Conservation (phyloP, 2,329 filamentous ascomycete genomes). For the Dryadomyces quercus-mongolicae region DNA sequence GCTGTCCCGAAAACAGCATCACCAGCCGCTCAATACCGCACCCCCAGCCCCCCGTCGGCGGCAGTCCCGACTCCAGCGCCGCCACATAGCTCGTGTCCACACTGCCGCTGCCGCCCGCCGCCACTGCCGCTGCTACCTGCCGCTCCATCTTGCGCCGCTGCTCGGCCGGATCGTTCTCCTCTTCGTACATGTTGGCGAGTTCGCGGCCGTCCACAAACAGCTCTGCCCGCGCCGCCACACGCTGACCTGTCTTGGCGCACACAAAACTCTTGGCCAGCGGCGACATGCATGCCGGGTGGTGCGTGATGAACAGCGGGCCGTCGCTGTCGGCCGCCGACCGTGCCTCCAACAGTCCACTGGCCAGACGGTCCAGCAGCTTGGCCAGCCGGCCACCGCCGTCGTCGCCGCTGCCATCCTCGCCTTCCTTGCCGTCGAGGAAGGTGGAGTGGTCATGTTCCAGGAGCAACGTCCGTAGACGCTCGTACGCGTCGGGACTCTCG, state of each 20-base stretch:
- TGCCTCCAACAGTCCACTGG: slow-evolving; percentile 65
- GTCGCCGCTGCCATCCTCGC: slow-evolving; percentile 34
- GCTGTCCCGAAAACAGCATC: slow-evolving; percentile 76
- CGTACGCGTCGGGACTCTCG: slow-evolving; percentile 38
- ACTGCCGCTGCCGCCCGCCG: slow-evolving; percentile 33
- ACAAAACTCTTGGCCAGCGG: slow-evolving; percentile 80
- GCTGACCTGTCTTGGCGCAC: slow-evolving; percentile 55
- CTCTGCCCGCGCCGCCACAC: slow-evolving; percentile 71
- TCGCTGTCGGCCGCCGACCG: slow-evolving; percentile 38
- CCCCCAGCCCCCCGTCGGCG: slow-evolving; percentile 95
- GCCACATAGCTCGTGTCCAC: slow-evolving; percentile 73
- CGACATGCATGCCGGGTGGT: slow-evolving; percentile 84
- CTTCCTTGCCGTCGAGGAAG: slow-evolving; percentile 25
- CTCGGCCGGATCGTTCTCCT: slow-evolving; percentile 85
- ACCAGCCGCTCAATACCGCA: slow-evolving; percentile 83
- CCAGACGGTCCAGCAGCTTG: slow-evolving; percentile 70
- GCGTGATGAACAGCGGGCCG: slow-evolving; percentile 69
- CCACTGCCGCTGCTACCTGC: slow-evolving; percentile 35
- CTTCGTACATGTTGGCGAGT: slow-evolving; percentile 93
- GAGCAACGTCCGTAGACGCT: slow-evolving; percentile 37
- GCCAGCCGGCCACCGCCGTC: slow-evolving; percentile 48
- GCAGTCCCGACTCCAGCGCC: slow-evolving; percentile 76
- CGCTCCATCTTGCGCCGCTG: slow-evolving; percentile 72
- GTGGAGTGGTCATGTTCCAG: slow-evolving; percentile 34
- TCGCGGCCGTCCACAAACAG: slow-evolving; percentile 73